Base-by-base conservation (phyloP, 2,329 filamentous ascomycete genomes). In the Trichoderma citrinoviride region DNA sequence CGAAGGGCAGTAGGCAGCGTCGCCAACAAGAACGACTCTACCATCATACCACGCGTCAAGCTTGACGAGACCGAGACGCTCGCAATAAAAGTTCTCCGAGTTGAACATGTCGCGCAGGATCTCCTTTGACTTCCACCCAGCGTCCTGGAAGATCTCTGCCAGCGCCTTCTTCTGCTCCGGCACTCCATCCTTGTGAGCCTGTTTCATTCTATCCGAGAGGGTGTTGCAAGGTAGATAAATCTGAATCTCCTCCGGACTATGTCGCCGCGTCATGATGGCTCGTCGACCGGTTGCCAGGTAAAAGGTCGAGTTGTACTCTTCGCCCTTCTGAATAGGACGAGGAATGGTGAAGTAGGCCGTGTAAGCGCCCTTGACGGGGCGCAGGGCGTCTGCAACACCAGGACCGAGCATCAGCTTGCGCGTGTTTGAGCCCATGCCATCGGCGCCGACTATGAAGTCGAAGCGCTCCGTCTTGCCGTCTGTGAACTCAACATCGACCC, bases 21-120 rank as follows among this genome's bases (percentile, higher is more conserved):
- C 83, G 0, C 82, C 83, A 1, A 85, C 66, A 3, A 83, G 74
- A 0, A 76, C 76, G n/a, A 83, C 77, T 0, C 80, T 78, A 0
- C 79, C 77, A 0, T 72, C 72, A 1, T 74, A 79, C 69, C 73
- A 73, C 17, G 62, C 65, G 3, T 76, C 69, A 66, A 81, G 65
- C 33, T 77, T 78, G 17, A 87, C 78, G 21, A 80, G 75, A 0
- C 75, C 77, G 44, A 83, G 69, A 2, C 76, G 71, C 61, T 80
- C 73, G 54, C 76, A 76, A 69, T 84, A 83, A 64, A 83, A 83
- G 69, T 83, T 78, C 8, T 77, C 72, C 0, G 76, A 46, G 57
- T 33, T 64, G 29, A 65, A 6, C 73, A 80, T 76, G 0, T 72
- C 76, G 5, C 72, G 67, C 23, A 80, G 65, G 1, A 81, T 69